Conservation (phyloP, 1,139 yeast species). For the Candida sanyaensis region DNA sequence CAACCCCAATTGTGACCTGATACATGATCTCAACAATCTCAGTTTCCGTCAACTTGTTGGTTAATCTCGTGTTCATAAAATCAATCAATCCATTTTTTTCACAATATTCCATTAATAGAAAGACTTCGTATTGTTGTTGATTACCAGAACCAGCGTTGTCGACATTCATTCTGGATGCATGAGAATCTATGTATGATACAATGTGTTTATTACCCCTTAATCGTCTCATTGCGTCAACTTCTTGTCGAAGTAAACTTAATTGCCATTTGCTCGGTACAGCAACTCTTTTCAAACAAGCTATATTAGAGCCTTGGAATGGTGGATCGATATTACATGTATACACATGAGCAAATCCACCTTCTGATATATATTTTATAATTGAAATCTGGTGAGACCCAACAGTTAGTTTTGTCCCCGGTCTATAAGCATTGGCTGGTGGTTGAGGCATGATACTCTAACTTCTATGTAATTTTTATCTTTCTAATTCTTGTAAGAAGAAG, state of each 20-base stretch:
- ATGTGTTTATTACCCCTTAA: slow-evolving; percentile 75
- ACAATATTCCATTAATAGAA: slow-evolving; percentile 91
- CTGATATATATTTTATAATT: slow-evolving; percentile 62
- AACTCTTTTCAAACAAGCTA: slow-evolving; percentile 75
- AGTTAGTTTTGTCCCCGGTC: slow-evolving; percentile 60
- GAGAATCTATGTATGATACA: slow-evolving; percentile 90
- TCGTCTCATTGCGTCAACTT: slow-evolving; percentile 83
- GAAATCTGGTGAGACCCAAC: slow-evolving; percentile 66
- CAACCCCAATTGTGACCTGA: slow-evolving; percentile 80
- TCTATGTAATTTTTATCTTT: too few species aligned
- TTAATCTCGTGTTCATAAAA: slow-evolving; percentile 88
- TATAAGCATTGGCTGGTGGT: slow-evolving; percentile 56
- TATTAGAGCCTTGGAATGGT: slow-evolving; percentile 41
- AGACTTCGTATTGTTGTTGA: slow-evolving; percentile 76
- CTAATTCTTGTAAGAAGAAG: too few species aligned
- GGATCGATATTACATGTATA: slow-evolving; percentile 64
- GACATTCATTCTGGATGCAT: slow-evolving; percentile 68
- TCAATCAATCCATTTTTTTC: slow-evolving; percentile 85
- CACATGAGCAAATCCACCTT: slow-evolving; percentile 82
- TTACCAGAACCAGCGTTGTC: slow-evolving; percentile 18
- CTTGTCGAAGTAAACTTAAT: slow-evolving; percentile 67
- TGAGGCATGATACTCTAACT: slow-evolving; percentile 9
- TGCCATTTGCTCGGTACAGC: slow-evolving; percentile 74
- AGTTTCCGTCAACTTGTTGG: slow-evolving; percentile 75
- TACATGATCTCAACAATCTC: slow-evolving; percentile 84